Percentiles rank a stretch among this genome's conserved stretches.
These are phyloP conservation scores for Psilocybe cyanescens DNA, from an alignment of 768 basidiomycete genomes.

Conservation along the genomic window DNA sequence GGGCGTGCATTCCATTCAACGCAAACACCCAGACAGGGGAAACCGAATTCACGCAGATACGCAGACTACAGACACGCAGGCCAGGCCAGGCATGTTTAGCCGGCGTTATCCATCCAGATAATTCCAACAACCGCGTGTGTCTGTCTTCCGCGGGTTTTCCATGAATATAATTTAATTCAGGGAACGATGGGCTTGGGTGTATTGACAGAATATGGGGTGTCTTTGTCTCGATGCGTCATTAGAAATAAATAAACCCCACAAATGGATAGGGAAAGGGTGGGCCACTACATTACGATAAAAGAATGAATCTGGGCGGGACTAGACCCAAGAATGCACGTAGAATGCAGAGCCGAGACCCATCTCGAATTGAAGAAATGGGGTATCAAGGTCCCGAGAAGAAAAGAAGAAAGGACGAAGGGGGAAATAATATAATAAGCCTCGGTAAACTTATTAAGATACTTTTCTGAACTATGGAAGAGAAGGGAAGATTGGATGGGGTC, in stretches of 20 bases:
- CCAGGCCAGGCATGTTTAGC: too few species aligned
- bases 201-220: background rate
- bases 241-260: background rate
- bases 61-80: too few species aligned
- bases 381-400: conserved; percentile 4
- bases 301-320: conserved; percentile 1
- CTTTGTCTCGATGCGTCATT: background rate
- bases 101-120: background rate
- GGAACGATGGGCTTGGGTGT: background rate
- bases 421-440: background rate
- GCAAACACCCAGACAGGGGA: background rate
- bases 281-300: background rate
- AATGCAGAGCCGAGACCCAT: background rate
- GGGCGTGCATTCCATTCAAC: background rate
- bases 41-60: background rate
- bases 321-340: conserved; percentile 4
- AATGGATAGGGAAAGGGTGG: background rate
- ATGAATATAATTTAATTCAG: background rate
- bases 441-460: conserved; percentile 9
- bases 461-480: background rate
- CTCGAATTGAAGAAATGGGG: conserved; percentile 1
- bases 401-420: conserved; percentile 6
- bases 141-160: background rate
- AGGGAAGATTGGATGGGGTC: background rate
- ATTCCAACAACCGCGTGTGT: too few species aligned